Evolutionary conservation across 495 filamentous ascomycete species (phyloP).

Genomic region (Penicillium roqueforti): DNA sequence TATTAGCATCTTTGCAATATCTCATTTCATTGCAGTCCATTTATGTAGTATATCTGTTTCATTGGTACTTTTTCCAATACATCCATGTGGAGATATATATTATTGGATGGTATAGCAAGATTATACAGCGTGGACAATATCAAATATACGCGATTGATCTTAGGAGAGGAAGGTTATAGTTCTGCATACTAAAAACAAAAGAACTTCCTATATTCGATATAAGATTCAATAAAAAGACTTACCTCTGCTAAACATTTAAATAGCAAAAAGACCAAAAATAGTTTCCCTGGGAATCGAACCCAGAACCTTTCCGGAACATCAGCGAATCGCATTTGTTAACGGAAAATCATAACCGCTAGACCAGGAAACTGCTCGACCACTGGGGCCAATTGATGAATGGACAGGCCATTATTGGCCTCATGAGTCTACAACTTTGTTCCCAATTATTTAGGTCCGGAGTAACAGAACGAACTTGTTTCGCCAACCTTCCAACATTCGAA

Average conservation of each 20-base stretch:
- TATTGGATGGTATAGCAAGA: too few species aligned
- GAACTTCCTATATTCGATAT: neutral
- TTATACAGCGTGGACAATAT: neutral
- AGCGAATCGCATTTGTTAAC: slow-evolving; percentile 9
- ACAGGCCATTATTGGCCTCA: neutral
- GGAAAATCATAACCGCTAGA: slow-evolving; percentile 16
- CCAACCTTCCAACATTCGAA: too few species aligned
- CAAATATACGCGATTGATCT: neutral
- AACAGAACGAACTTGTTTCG: too few species aligned
- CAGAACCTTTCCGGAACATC: slow-evolving; percentile 20
- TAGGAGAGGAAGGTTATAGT: too few species aligned
- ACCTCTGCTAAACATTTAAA: neutral
- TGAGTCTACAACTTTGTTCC: too few species aligned
- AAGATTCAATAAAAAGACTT: neutral
- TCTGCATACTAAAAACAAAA: neutral
- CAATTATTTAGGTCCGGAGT: too few species aligned
- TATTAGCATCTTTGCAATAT: too few species aligned
- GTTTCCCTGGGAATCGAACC: slow-evolving; percentile 23
- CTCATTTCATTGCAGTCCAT: too few species aligned
- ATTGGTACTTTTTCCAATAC: too few species aligned
- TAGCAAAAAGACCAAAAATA: slow-evolving; percentile 10
- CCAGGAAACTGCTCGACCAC: slow-evolving; percentile 5
- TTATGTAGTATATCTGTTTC: too few species aligned
- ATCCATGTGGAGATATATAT: too few species aligned
- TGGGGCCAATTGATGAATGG: neutral